A percentile compares a stretch with the other conserved stretches of the same genome.
Conservation (phyloP, 106 monocot genomes). For the Dendrobium nobile region DNA sequence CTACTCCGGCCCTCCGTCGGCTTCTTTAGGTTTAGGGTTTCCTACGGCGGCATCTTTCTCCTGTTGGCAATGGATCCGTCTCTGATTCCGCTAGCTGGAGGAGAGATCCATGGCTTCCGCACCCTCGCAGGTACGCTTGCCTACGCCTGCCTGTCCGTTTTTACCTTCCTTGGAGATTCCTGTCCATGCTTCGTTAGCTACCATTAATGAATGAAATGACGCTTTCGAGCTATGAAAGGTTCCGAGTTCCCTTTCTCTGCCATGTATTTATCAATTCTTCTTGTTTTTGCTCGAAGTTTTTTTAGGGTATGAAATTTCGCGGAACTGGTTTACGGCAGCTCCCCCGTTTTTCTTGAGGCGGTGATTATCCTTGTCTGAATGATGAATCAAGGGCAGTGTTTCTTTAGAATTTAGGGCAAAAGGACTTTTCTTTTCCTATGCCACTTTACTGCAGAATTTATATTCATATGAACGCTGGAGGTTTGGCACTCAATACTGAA, state of each 20-base stretch:
- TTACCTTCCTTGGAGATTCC: not conserved
- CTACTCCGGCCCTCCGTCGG: too few relatives aligned
- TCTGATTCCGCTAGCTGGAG: not conserved
- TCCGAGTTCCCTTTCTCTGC: not conserved
- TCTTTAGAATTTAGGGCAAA: too few relatives aligned
- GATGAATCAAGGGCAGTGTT: too few relatives aligned
- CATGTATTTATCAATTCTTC: not conserved
- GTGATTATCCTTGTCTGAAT: too few relatives aligned
- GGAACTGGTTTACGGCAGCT: not conserved
- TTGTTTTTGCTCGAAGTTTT: not conserved
- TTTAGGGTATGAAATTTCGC: not conserved
- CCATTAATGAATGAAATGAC: not conserved
- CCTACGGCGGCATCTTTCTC: too few relatives aligned
- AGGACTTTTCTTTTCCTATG: too few relatives aligned
- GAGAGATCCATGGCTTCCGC: constrained; percentile 3
- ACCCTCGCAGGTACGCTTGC: constrained; percentile 1
- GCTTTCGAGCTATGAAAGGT: not conserved
- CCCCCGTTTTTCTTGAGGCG: too few relatives aligned
- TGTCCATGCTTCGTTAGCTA: not conserved
- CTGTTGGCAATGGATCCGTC: constrained; percentile 1
- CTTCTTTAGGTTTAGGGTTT: too few relatives aligned
- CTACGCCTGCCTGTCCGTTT: not conserved
- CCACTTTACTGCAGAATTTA: too few relatives aligned
- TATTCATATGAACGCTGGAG: too few relatives aligned
- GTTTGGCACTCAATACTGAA: too few relatives aligned